These are phyloP conservation scores for Gypsophila paniculata DNA, from an alignment of 179 eudicot genomes.

Conservation along the genomic window DNA sequence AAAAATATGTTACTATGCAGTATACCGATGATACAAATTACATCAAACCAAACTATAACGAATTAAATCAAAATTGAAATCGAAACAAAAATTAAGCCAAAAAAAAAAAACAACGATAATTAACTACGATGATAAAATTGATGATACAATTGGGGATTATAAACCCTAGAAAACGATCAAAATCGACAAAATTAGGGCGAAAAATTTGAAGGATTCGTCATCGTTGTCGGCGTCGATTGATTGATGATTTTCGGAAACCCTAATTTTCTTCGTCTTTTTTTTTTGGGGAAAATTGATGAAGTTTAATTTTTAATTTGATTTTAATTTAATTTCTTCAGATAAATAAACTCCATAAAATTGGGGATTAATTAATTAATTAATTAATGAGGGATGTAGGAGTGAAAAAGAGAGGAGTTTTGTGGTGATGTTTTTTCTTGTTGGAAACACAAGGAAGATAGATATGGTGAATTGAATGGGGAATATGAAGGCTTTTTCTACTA, in stretches of 20 bases:
- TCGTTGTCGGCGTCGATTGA: too few species aligned
- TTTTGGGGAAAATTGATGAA: background rate
- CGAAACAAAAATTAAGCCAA: background rate
- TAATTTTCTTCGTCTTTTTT: background rate
- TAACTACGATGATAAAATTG: background rate
- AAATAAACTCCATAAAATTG: background rate
- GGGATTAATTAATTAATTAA: too few species aligned
- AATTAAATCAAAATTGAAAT: background rate
- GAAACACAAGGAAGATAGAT: background rate
- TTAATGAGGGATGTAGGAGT: too few species aligned
- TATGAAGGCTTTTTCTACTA: background rate
- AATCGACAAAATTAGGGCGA: background rate
- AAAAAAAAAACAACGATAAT: background rate
- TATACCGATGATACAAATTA: conserved; percentile 32
- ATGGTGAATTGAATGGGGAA: background rate
- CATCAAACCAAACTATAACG: conserved; percentile 21
- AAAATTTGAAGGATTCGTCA: too few species aligned
- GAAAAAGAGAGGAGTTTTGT: background rate
- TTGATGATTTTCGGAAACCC: background rate
- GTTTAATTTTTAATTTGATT: background rate
- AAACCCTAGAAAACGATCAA: background rate
- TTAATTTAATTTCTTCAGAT: background rate
- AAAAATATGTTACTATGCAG: conserved; percentile 32
- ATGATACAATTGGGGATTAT: background rate
- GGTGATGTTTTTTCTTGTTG: background rate